These are phyloP conservation scores for Trypanosoma theileri DNA, from an alignment of 208 protist genomes.

Conservation along the genomic window DNA sequence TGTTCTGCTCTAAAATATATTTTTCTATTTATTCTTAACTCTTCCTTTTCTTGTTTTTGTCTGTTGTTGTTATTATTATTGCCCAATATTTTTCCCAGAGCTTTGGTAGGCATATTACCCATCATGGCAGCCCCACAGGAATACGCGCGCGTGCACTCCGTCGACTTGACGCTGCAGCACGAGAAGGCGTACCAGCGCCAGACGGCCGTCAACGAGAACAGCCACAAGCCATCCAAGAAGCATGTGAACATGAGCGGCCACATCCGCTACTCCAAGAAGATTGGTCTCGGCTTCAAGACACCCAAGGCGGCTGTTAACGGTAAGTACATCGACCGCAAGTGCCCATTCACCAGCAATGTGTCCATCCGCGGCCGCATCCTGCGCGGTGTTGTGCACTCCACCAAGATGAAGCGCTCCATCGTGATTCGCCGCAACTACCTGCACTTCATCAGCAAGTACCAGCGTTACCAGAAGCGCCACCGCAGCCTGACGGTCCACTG, in stretches of 20 bases:
- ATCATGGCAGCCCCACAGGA: conserved; percentile 30
- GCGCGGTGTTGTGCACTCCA: conserved; percentile 96
- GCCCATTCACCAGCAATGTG: conserved; percentile 99
- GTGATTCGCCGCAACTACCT: conserved; percentile 99
- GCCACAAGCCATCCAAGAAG: conserved; percentile 51
- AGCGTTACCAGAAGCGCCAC: conserved; percentile 99
- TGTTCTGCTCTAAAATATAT: not conserved
- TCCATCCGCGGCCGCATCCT: conserved; percentile 99
- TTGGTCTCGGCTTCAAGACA: conserved; percentile 99
- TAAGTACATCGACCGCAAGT: conserved; percentile 99
- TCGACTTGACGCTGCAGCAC: conserved; percentile 89
- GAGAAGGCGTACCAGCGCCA: conserved; percentile 93
- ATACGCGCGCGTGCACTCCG: conserved; percentile 71
- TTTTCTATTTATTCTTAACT: not conserved
- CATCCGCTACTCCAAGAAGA: conserved; percentile 95
- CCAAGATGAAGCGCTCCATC: conserved; percentile 99
- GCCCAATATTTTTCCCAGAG: conserved; percentile 13
- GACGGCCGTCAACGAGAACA: conserved; percentile 90
- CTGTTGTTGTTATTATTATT: conserved; percentile 19
- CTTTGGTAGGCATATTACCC: conserved; percentile 7
- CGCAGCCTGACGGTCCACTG: conserved; percentile 98
- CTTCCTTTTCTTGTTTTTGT: conserved; percentile 25
- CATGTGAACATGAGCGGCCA: conserved; percentile 74
- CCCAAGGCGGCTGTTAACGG: conserved; percentile 98
- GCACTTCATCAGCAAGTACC: conserved; percentile 99